These are phyloP conservation scores for Aethionema arabicum DNA, from an alignment of 345 rosid genomes.

Conservation along the genomic window DNA sequence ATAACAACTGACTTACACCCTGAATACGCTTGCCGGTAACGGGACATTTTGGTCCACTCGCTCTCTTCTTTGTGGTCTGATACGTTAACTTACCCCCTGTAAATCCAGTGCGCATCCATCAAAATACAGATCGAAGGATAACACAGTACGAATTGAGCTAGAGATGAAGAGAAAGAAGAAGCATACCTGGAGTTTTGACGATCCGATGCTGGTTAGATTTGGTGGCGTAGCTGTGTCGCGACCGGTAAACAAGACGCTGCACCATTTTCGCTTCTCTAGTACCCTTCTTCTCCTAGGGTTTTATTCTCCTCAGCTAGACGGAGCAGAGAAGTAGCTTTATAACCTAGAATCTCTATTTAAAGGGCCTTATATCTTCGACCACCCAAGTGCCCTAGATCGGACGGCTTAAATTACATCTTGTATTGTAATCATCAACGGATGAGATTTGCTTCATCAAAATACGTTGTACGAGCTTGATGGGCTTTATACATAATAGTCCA, in stretches of 20 bases:
- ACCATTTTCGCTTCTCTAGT: slow-evolving; percentile 55
- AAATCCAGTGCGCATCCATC: not conserved
- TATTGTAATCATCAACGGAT: not conserved
- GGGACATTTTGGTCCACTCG: slow-evolving; percentile 87
- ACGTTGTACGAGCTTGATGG: not conserved
- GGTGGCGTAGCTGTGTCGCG: slow-evolving; percentile 94
- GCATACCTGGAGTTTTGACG: slow-evolving; percentile 85
- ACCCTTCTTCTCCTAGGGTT: slow-evolving; percentile 39
- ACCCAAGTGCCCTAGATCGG: slow-evolving; percentile 49
- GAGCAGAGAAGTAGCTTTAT: slow-evolving; percentile 13
- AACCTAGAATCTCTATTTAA: slow-evolving; percentile 6
- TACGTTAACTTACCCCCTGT: slow-evolving; percentile 88
- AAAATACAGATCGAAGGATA: not conserved
- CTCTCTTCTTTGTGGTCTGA: slow-evolving; percentile 83
- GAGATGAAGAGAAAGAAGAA: not conserved
- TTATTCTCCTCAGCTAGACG: slow-evolving; percentile 34
- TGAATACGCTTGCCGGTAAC: slow-evolving; percentile 92
- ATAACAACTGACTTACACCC: slow-evolving; percentile 54
- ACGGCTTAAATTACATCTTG: slow-evolving; percentile 5
- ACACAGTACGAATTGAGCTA: not conserved
- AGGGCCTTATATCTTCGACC: not conserved
- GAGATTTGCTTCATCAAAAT: not conserved
- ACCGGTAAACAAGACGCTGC: slow-evolving; percentile 87
- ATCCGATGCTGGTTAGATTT: slow-evolving; percentile 89
- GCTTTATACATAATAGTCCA: not conserved